A percentile compares a stretch with the other conserved stretches of the same genome.
These are phyloP conservation scores for Paracoccidioides lutzii DNA, from an alignment of 2,329 filamentous ascomycete genomes.

Conservation along the genomic window DNA sequence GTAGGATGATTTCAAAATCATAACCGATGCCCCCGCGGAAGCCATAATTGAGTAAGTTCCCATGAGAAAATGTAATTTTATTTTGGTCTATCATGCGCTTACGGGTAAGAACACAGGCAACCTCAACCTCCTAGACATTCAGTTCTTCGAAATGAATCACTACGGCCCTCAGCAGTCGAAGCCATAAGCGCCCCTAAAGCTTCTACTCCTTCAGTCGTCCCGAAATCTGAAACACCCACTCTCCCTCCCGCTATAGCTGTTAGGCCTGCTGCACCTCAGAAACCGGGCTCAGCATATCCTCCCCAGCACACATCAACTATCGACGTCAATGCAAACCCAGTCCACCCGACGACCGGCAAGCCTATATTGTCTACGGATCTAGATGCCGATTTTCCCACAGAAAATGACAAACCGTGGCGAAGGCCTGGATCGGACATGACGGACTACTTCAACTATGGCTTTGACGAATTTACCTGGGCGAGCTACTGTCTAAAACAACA, in stretches of 20 bases:
- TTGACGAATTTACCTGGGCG: slow-evolving; percentile 97
- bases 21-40: slow-evolving; percentile 35
- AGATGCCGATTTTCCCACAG: slow-evolving; percentile 56
- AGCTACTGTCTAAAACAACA: slow-evolving; percentile 86
- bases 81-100: neutral
- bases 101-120: slow-evolving; percentile 18
- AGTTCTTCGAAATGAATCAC: slow-evolving; percentile 23
- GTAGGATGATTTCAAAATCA: slow-evolving; percentile 39
- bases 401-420: slow-evolving; percentile 83
- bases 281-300: slow-evolving; percentile 52
- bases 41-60: slow-evolving; percentile 22
- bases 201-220: slow-evolving; percentile 21
- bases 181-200: slow-evolving; percentile 20
- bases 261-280: slow-evolving; percentile 30
- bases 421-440: slow-evolving; percentile 86
- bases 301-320: slow-evolving; percentile 63
- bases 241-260: slow-evolving; percentile 21
- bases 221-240: slow-evolving; percentile 20
- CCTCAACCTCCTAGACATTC: slow-evolving; percentile 29
- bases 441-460: slow-evolving; percentile 98
- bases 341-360: slow-evolving; percentile 60
- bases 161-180: slow-evolving; percentile 24
- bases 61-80: slow-evolving; percentile 23
- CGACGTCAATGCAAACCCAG: slow-evolving; percentile 70
- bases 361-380: slow-evolving; percentile 72